Conservation (phyloP, 768 basidiomycete genomes). For the Scleroderma bovista region DNA sequence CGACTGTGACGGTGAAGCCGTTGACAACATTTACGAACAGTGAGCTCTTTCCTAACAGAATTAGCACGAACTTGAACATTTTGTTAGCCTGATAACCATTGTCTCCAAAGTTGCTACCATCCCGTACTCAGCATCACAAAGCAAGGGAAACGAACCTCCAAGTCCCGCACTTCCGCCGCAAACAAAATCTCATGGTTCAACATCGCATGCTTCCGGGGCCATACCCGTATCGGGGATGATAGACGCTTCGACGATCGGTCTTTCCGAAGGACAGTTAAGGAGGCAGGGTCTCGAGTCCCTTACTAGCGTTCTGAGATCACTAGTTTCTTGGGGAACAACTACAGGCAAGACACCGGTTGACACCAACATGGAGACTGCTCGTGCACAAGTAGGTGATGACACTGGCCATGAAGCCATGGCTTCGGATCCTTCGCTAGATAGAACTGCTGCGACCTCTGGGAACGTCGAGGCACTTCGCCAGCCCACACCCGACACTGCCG, state of each 20-base stretch:
- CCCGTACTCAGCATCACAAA: constrained; percentile 41
- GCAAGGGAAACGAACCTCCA: constrained; percentile 49
- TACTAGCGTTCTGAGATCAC: constrained; percentile 79
- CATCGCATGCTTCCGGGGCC: constrained; percentile 57
- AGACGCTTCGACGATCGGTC: constrained; percentile 61
- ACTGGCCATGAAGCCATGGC: constrained; percentile 42
- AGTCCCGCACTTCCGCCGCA: constrained; percentile 56
- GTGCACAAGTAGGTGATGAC: constrained; percentile 52
- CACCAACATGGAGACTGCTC: constrained; percentile 36
- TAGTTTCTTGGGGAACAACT: constrained; percentile 85
- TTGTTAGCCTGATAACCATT: constrained; percentile 80
- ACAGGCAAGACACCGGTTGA: constrained; percentile 32
- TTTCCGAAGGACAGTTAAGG: constrained; percentile 79
- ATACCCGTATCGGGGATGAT: constrained; percentile 60
- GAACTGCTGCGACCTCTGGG: constrained; percentile 39
- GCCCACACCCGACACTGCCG: constrained; percentile 72
- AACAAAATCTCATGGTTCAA: constrained; percentile 28
- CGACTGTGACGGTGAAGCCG: constrained; percentile 92
- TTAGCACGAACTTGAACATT: constrained; percentile 5
- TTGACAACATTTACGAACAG: constrained; percentile 97
- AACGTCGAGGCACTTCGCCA: constrained; percentile 57
- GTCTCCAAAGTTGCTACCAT: constrained; percentile 84
- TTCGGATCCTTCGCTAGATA: constrained; percentile 54
- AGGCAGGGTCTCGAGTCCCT: constrained; percentile 95
- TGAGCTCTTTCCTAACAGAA: constrained; percentile 32